Base-by-base conservation (phyloP, 2,329 filamentous ascomycete species). In the Alternaria angustiovoidea region DNA sequence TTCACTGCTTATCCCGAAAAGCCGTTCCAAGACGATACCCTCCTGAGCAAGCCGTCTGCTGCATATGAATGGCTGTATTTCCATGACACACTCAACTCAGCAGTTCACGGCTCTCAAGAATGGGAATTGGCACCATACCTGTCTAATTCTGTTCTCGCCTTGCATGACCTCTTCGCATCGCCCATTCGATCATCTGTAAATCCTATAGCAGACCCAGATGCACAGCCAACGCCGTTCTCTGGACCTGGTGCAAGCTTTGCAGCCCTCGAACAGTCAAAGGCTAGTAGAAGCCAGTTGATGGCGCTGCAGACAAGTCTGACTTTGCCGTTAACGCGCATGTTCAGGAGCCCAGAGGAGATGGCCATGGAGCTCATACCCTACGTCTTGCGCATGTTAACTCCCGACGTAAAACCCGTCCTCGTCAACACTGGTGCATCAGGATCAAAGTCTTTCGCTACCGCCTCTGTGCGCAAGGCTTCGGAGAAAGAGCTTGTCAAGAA, bases 11-110 rank as follows among this genome's bases (percentile, higher is more conserved):
- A 97, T 76, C 93, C 94, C 0, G 88, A 88, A 42, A 91, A 93
- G 69, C 89, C 93, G 20, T 99, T 91, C 79, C 96, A 97, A 80
- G 95, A 99, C 76, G 95, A 99, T 78, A 91, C 89, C 1, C 90
- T 92, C 68, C 88, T 99, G 32, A 91, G 89, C 34, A 99, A 99
- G 75, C 96, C 96, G 0, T 89, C 90, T 66, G 82, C 86, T 1
- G 92, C 92, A 0, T 96, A 97, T 77, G 94, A 97, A 73, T 99
- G 95, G 95, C 86, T 99, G 56, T 85, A 96, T 77, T 98, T 99
- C 79, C 92, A 97, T 78, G 95, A 98, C 71, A 83, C 84, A 0
- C 89, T 96, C 64, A 93, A 92, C 24, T 89, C 89, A 1, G 88
- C 89, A 39, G 85, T 98, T 1, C 96, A 89, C 74, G 82, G 88